phyloP scores from a whole-genome alignment of 345 rosid species.

The Geranium brycei region DNA sequence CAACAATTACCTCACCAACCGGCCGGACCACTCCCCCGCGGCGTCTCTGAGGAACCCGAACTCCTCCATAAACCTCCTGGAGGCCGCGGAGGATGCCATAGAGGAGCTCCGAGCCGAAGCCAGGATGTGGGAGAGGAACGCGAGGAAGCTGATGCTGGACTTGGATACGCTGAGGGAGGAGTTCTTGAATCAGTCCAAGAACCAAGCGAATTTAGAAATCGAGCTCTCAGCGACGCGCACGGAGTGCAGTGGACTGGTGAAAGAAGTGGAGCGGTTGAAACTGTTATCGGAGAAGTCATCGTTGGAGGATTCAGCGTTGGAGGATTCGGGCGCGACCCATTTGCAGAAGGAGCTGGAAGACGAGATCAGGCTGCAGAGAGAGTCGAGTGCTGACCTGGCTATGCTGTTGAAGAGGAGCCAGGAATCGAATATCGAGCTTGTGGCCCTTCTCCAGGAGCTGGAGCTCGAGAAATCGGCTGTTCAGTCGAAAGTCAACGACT shows the following conservation, averaged over 20 bases:
- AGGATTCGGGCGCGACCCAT: slow-evolving; percentile 13
- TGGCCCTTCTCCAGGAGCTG: slow-evolving; percentile 44
- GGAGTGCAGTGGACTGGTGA: slow-evolving; percentile 30
- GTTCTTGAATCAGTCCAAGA: slow-evolving; percentile 31
- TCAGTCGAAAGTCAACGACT: slow-evolving; percentile 16
- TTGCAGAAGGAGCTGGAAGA: slow-evolving; percentile 32
- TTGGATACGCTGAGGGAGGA: slow-evolving; percentile 34
- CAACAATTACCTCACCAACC: slow-evolving; percentile 15
- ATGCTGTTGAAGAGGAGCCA: slow-evolving; percentile 48
- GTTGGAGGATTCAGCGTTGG: slow-evolving; percentile 14
- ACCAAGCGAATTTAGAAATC: slow-evolving; percentile 19
- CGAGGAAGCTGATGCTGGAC: slow-evolving; percentile 33
- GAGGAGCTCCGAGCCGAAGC: slow-evolving; percentile 33
- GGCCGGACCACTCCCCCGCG: slow-evolving; percentile 8
- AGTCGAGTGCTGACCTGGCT: slow-evolving; percentile 26
- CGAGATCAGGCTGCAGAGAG: slow-evolving; percentile 34
- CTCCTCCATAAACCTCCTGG: slow-evolving; percentile 31
- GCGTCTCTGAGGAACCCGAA: slow-evolving; percentile 14
- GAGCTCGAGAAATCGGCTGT: slow-evolving; percentile 27
- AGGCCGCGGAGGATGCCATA: slow-evolving; percentile 41
- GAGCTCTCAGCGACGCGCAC: slow-evolving; percentile 32
- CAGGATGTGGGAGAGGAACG: slow-evolving; percentile 44
- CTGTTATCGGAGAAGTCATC: slow-evolving; percentile 16
- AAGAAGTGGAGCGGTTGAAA: slow-evolving; percentile 36
- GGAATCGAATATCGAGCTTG: slow-evolving; percentile 46